phyloP scores from a whole-genome alignment of 2,329 filamentous ascomycete species.

The Hypoxylon sp. region DNA sequence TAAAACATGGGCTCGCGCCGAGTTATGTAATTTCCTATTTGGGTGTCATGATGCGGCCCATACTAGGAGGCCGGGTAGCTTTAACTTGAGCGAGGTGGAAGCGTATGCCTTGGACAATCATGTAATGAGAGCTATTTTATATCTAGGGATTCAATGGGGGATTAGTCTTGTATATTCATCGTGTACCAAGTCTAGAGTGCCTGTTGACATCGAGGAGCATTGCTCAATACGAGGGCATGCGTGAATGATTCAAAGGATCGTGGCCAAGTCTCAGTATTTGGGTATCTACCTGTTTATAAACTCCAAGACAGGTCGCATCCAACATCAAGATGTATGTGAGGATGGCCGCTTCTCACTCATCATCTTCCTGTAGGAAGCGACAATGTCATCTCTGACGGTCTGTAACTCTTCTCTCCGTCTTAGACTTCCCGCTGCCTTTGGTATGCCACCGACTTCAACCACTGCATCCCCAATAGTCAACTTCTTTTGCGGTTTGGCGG shows the following conservation, averaged over 20 bases:
- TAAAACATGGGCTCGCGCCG: no score
- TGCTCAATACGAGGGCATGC: not conserved
- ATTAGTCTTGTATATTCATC: not conserved
- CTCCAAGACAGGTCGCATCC: not conserved
- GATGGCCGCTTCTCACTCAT: slow-evolving; percentile 67
- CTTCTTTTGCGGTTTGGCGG: slow-evolving; percentile 74
- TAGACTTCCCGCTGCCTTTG: slow-evolving; percentile 78
- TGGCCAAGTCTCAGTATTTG: slow-evolving; percentile 2
- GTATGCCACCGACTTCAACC: slow-evolving; percentile 78
- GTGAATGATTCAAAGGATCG: not conserved
- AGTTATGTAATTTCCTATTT: no score
- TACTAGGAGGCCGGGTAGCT: no score
- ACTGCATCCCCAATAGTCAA: slow-evolving; percentile 74
- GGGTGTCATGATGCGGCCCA: no score
- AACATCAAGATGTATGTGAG: slow-evolving; percentile 40
- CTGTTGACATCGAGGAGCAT: not conserved
- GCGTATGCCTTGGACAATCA: no score
- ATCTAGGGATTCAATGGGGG: not conserved
- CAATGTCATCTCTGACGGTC: slow-evolving; percentile 77
- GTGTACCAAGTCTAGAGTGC: not conserved
- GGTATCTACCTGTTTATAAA: slow-evolving; percentile 31
- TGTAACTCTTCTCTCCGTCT: slow-evolving; percentile 80
- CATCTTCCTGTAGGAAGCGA: slow-evolving; percentile 79
- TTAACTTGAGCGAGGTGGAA: no score
- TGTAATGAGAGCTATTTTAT: no score